Conservation (phyloP, 805 yeast genomes). For the Komagataella pseudopastoris region DNA sequence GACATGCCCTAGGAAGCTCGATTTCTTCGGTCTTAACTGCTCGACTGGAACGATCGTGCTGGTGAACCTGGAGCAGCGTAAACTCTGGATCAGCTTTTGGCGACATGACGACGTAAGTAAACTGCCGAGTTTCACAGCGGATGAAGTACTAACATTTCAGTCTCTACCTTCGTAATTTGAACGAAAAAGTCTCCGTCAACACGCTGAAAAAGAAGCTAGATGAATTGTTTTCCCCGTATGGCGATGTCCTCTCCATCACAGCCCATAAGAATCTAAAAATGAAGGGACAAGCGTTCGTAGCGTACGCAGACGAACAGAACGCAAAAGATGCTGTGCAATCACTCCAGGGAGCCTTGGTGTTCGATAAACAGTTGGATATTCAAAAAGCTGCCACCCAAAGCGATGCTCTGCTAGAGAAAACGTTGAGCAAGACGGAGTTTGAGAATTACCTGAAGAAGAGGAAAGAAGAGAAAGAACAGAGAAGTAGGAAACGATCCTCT, state of each 20-base stretch:
- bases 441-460: conserved; percentile 1
- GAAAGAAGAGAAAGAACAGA: conserved; percentile 1
- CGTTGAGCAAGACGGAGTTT: conserved; percentile 7
- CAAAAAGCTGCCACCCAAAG: conserved; percentile 28
- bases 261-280: conserved; percentile 49
- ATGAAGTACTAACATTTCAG: not conserved
- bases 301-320: conserved; percentile 27
- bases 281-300: conserved; percentile 77
- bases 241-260: conserved; percentile 33
- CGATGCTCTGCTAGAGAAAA: conserved; percentile 18
- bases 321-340: conserved; percentile 33
- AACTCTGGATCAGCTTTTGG: not conserved
- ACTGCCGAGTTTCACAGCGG: not conserved
- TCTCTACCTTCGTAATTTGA: conserved; percentile 58
- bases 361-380: conserved; percentile 34
- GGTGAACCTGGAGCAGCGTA: not conserved
- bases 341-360: conserved; percentile 25
- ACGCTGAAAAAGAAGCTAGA: conserved; percentile 31
- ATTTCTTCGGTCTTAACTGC: not conserved
- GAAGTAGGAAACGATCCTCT: not conserved
- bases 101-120: not conserved
- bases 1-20: not conserved
- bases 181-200: conserved; percentile 49
- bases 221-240: conserved; percentile 28
- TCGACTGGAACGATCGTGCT: no score